Evolutionary conservation across 139 green algal genomes (phyloP).

Genomic region (Trebouxia sp.): DNA sequence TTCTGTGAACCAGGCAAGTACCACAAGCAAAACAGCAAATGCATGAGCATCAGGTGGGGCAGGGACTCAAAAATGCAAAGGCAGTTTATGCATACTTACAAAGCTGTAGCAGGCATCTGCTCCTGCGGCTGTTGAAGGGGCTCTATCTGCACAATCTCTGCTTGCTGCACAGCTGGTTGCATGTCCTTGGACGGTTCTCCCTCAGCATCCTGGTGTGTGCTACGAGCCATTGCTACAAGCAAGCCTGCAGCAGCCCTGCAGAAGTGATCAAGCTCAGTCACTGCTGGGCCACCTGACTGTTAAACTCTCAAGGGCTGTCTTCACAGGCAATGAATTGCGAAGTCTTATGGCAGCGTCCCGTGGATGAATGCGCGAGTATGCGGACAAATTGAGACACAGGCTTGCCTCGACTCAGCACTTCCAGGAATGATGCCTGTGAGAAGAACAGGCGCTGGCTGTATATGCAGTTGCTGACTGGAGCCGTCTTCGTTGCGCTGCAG

Average conservation of each 20-base stretch:
- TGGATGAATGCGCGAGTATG: too few species aligned
- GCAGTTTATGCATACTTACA: background rate
- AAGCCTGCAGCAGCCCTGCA: conserved; percentile 14
- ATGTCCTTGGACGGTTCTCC: background rate
- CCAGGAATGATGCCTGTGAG: background rate
- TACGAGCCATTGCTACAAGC: conserved; percentile 8
- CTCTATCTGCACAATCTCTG: background rate
- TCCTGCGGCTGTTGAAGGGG: background rate
- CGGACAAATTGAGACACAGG: too few species aligned
- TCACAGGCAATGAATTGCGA: too few species aligned
- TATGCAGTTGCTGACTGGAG: background rate
- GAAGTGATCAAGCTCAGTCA: too few species aligned
- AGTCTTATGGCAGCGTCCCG: too few species aligned
- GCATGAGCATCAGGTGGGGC: background rate
- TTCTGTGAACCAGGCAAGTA: too few species aligned
- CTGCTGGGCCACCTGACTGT: too few species aligned
- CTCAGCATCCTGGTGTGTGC: conserved; percentile 3
- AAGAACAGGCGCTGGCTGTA: background rate
- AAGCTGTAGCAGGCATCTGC: too few species aligned
- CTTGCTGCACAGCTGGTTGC: background rate
- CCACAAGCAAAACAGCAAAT: too few species aligned
- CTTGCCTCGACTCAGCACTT: conserved; percentile 16
- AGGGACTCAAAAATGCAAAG: background rate
- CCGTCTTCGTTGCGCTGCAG: background rate
- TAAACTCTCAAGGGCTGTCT: too few species aligned